These are phyloP conservation scores for Clausena lansium DNA, from an alignment of 345 rosid species.

Conservation along the genomic window DNA sequence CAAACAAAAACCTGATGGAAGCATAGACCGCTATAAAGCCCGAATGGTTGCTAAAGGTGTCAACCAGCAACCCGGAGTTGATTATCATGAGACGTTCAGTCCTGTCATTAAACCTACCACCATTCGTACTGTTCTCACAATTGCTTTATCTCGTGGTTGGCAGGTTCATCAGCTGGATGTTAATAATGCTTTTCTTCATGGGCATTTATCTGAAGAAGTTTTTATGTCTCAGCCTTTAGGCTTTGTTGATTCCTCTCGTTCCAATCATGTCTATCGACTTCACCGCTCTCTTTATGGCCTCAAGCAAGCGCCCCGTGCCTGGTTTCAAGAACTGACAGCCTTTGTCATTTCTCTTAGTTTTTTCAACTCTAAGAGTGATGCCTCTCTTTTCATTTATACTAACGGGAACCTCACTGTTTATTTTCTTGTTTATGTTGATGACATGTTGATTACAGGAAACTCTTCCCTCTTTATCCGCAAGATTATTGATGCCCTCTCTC, in stretches of 20 bases:
- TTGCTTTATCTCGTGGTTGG: no score
- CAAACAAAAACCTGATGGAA: background rate
- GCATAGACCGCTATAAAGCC: background rate
- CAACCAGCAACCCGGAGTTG: background rate
- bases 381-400: background rate
- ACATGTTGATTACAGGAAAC: background rate
- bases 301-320: background rate
- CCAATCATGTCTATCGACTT: background rate
- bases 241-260: background rate
- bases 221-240: background rate
- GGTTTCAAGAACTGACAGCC: background rate
- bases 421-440: slow-evolving; percentile 17
- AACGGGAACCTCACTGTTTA: background rate
- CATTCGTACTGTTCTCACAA: background rate
- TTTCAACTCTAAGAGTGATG: background rate
- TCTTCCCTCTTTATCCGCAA: accelerated
- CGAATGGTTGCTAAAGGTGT: background rate
- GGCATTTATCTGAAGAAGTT: background rate
- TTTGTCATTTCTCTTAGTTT: background rate
- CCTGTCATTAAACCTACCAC: background rate
- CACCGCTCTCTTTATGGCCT: background rate
- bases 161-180: no score
- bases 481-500: background rate
- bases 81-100: background rate
- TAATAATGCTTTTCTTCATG: background rate